A percentile compares a stretch with the other conserved stretches of the same genome.
phyloP scores from a whole-genome alignment of 2,329 filamentous ascomycete species.

The Juglanconis oblonga region DNA sequence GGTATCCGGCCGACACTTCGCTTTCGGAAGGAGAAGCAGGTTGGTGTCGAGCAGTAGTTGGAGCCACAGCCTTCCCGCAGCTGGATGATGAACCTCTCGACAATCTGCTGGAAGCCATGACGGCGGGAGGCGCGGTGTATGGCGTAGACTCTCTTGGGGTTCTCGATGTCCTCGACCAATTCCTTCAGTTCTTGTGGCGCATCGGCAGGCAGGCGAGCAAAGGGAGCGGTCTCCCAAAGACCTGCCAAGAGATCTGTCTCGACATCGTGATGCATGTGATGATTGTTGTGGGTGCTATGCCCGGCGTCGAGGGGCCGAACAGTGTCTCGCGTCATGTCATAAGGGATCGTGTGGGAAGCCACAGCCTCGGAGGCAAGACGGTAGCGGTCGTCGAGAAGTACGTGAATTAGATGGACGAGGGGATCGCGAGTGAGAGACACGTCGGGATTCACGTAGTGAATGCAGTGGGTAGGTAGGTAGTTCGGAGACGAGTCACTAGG shows the following conservation, averaged over 20 bases:
- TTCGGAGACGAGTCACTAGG: not conserved
- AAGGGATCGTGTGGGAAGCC: slow-evolving; percentile 1
- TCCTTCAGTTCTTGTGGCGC: slow-evolving; percentile 57
- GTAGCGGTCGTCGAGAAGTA: not conserved
- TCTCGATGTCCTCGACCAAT: slow-evolving; percentile 56
- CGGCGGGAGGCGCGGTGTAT: slow-evolving; percentile 60
- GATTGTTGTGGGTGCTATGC: slow-evolving; percentile 19
- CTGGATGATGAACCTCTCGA: slow-evolving; percentile 75
- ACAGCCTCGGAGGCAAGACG: not conserved
- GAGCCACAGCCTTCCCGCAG: slow-evolving; percentile 78
- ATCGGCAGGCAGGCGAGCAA: slow-evolving; percentile 57
- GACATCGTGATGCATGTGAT: slow-evolving; percentile 24
- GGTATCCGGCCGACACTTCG: slow-evolving; percentile 65
- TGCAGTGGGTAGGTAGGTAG: not conserved
- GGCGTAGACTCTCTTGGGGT: slow-evolving; percentile 58
- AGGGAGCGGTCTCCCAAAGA: slow-evolving; percentile 60
- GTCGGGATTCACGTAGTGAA: not conserved
- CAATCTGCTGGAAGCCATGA: slow-evolving; percentile 62
- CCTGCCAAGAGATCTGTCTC: slow-evolving; percentile 52
- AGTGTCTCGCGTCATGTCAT: slow-evolving; percentile 51
- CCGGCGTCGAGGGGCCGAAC: slow-evolving; percentile 32
- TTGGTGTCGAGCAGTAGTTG: slow-evolving; percentile 66
- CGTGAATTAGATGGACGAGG: not conserved
- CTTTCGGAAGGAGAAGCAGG: slow-evolving; percentile 76
- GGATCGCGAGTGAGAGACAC: not conserved